Evolutionary conservation across 805 yeast genomes (phyloP), one percentile per base, ranked within the genome.

Genomic region (Candida takata): DNA sequence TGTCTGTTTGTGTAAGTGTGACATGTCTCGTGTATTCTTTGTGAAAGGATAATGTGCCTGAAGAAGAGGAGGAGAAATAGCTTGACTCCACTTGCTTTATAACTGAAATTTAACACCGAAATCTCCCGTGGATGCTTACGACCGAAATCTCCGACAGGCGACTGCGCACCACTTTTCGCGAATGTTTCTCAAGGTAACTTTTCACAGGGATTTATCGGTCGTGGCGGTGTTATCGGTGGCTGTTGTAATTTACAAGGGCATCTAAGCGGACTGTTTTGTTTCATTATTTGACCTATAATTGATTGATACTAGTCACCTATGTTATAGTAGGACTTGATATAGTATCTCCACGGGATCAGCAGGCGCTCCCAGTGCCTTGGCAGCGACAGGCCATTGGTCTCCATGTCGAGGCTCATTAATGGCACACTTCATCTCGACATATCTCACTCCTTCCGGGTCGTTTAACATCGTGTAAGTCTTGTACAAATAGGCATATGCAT

Each of bases 401-500:
- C 95, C 95, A 40, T 64, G 69, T 20, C 67, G 69, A 2, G 90
- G 84, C 28, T 71, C 77, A 3, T 69, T 73, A 4, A 49, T 55
- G 4, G 45, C 35, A 24, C 74, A 72, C 17, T 52, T 50, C 6
- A 46, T 40, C 17, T 67, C 42, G 26, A 78, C 49, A 5, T 46
- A 42, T 4, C 52, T 48, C n/a, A 57, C 29, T 11, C 70, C 77
- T 3, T 54, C 60, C 5, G 48, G 38, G 10, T 29, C 52, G 5
- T 55, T 45, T 33, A 59, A 28, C 9, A 20, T 21, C 17, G 34
- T n/a, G 24, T 26, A 20, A 20, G 35, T 61, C 41, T 65, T 69
- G 46, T 72, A 74, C 33, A 66, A 50, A 80, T 86, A 79, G 1
- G 76, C 72, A 82, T 94, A 86, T 3, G 69, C 58, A 57, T 88